Evolutionary conservation across 805 yeast species (phyloP).

Genomic region (Suhomyces faveliae): DNA sequence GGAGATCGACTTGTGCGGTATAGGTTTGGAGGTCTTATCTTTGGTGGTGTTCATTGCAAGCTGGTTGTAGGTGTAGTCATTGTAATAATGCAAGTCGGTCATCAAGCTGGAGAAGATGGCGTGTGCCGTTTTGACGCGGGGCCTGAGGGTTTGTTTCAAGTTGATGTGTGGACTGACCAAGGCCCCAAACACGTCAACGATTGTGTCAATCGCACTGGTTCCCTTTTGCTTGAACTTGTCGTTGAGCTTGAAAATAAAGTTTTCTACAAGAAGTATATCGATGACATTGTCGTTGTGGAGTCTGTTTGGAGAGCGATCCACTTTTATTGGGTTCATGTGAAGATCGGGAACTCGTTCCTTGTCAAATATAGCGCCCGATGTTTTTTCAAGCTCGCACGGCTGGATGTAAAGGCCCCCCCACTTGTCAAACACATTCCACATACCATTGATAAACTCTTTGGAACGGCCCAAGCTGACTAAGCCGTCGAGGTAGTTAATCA

Average conservation of each 20-base stretch:
- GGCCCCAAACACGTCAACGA: conserved; percentile 27
- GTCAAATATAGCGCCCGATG: neutral
- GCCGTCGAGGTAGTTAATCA: conserved; percentile 30
- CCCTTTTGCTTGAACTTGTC: conserved; percentile 19
- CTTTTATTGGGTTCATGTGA: neutral
- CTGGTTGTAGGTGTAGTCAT: conserved; percentile 27
- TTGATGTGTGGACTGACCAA: conserved; percentile 19
- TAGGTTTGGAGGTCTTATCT: conserved; percentile 10
- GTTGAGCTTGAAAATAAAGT: conserved; percentile 32
- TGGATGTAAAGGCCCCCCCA: conserved; percentile 34
- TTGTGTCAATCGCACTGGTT: conserved; percentile 19
- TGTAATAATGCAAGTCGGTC: conserved; percentile 27
- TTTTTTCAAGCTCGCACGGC: conserved; percentile 3
- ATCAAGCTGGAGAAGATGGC: conserved; percentile 29
- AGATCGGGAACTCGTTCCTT: conserved; percentile 1
- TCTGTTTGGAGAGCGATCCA: neutral
- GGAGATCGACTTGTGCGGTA: conserved; percentile 24
- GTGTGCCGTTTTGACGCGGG: conserved; percentile 29
- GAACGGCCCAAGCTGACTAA: conserved; percentile 30
- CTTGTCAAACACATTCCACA: conserved; percentile 33
- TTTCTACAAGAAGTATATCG: conserved; percentile 33
- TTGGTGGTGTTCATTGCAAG: conserved; percentile 5
- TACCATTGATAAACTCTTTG: conserved; percentile 26
- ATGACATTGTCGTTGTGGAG: conserved; percentile 10
- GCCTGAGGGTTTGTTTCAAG: conserved; percentile 15